phyloP scores from a whole-genome alignment of 768 basidiomycete species.

The Termitomyces sp. region DNA sequence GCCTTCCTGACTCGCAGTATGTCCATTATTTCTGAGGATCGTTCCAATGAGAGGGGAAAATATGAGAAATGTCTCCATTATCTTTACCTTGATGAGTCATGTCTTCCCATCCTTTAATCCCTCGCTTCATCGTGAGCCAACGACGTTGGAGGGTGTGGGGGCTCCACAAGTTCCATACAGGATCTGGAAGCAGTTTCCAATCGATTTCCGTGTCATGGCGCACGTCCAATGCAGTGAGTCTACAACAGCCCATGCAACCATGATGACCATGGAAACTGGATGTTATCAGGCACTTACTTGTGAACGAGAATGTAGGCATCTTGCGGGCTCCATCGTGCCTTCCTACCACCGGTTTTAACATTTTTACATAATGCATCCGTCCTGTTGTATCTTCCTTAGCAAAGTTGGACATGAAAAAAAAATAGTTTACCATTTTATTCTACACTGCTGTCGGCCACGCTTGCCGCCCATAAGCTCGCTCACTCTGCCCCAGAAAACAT shows the following conservation, averaged over 20 bases:
- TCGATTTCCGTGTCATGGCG: conserved; percentile 80
- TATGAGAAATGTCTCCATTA: not conserved
- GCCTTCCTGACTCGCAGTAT: conserved; percentile 73
- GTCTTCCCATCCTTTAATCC: conserved; percentile 71
- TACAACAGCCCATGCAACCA: conserved; percentile 20
- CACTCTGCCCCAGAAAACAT: conserved; percentile 80
- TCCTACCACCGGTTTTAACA: conserved; percentile 65
- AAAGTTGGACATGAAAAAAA: not conserved
- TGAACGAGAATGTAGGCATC: conserved; percentile 80
- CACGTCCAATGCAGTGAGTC: conserved; percentile 70
- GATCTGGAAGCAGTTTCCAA: conserved; percentile 72
- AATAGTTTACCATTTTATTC: conserved; percentile 69
- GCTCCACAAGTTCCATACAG: conserved; percentile 82
- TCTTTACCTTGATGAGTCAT: conserved; percentile 72
- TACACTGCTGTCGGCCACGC: conserved; percentile 77
- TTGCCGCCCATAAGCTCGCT: conserved; percentile 71
- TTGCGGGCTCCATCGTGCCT: conserved; percentile 66
- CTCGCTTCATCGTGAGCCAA: conserved; percentile 74
- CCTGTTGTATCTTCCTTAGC: conserved; percentile 31
- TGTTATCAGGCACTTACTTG: conserved; percentile 43
- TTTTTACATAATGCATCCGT: conserved; percentile 70
- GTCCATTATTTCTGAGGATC: conserved; percentile 66
- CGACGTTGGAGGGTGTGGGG: conserved; percentile 73
- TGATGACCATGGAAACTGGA: not conserved
- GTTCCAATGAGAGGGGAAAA: conserved; percentile 5